Conservation (phyloP, 495 filamentous ascomycete species). For the Xanthoparmelia taractica region DNA sequence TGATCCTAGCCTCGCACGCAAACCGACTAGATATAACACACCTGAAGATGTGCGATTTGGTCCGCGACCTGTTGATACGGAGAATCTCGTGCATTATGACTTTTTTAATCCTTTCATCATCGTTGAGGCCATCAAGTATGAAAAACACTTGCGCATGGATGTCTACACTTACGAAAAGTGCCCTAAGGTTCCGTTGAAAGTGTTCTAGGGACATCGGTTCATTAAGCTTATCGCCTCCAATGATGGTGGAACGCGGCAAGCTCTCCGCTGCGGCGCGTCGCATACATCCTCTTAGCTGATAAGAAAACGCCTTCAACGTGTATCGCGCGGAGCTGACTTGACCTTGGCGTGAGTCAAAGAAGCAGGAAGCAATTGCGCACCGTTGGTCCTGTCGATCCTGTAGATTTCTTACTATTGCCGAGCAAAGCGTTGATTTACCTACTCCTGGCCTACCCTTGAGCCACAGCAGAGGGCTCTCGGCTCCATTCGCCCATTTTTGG, state of each 20-base stretch:
- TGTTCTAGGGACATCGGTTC: background rate
- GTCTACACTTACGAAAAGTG: background rate
- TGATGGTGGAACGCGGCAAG: background rate
- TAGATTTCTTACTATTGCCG: background rate
- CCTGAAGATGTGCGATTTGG: background rate
- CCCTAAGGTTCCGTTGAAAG: background rate
- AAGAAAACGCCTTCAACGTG: background rate
- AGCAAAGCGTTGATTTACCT: conserved; percentile 6
- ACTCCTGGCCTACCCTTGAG: conserved; percentile 5
- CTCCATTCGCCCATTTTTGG: conserved; percentile 1
- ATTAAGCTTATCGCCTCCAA: background rate
- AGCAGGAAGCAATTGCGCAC: background rate
- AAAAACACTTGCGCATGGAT: background rate
- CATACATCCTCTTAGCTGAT: background rate
- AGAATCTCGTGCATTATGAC: background rate
- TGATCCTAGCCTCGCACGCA: background rate
- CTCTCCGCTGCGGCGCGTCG: background rate
- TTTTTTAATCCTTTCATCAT: background rate
- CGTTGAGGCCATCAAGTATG: conserved; percentile 1
- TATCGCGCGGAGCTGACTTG: background rate
- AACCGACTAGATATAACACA: background rate
- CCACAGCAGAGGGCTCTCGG: conserved; percentile 2
- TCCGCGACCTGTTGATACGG: background rate
- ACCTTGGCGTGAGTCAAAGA: background rate
- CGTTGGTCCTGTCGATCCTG: background rate